phyloP scores from a whole-genome alignment of 2,329 filamentous ascomycete genomes.

The Aureobasidium sp. region DNA sequence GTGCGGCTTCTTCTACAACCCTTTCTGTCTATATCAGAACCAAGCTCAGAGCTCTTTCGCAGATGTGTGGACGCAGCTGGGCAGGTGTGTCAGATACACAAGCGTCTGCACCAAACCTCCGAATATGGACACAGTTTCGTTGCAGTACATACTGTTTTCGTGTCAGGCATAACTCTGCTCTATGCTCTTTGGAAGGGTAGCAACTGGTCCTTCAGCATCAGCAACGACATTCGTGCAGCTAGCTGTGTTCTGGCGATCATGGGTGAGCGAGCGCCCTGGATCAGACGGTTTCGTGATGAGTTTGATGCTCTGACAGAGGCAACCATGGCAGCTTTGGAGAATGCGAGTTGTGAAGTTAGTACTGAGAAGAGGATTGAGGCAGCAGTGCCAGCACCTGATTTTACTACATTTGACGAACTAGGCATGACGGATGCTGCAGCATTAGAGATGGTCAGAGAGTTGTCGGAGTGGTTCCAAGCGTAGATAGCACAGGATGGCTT shows the following conservation, averaged over 20 bases:
- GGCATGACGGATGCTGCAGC: not conserved
- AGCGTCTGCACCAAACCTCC: not conserved
- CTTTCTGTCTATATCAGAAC: not conserved
- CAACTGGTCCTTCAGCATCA: not conserved
- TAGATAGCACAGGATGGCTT: too few relatives aligned
- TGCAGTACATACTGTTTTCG: not conserved
- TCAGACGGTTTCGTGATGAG: not conserved
- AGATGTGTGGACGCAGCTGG: not conserved
- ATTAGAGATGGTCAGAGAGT: not conserved
- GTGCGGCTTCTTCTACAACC: not conserved
- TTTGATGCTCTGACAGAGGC: not conserved
- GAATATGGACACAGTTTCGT: slow-evolving; percentile 4
- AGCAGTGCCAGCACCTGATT: not conserved
- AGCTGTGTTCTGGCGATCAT: not conserved
- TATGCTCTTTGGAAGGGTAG: not conserved
- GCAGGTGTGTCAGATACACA: slow-evolving; percentile 3
- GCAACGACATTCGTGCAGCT: not conserved
- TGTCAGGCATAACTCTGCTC: not conserved
- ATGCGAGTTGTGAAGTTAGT: not conserved
- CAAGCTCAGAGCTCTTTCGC: not conserved
- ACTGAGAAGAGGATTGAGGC: not conserved
- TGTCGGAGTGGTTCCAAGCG: not conserved
- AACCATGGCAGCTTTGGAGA: not conserved
- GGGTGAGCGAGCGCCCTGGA: slow-evolving; percentile 1
- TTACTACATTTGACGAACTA: not conserved